phyloP scores from a whole-genome alignment of 2,329 filamentous ascomycete genomes.

The Teratosphaeria epicoccoides region DNA sequence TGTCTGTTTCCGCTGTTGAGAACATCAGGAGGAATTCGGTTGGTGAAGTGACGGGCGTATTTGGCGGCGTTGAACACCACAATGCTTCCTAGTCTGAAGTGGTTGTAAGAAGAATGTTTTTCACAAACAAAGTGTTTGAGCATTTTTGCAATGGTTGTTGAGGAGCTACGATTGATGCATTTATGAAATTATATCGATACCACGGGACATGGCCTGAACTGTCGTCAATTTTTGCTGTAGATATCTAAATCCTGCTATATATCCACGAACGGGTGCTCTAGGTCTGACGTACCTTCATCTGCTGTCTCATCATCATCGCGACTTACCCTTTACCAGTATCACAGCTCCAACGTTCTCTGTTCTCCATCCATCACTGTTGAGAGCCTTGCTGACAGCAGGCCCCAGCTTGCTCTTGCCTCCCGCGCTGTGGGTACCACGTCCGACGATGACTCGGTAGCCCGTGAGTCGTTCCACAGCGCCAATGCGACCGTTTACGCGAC shows the following conservation, averaged over 20 bases:
- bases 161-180: not conserved
- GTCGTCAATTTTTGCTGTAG: not conserved
- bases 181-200: not conserved
- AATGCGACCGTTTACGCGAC: conserved; percentile 39
- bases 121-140: no score
- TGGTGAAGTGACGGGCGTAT: conserved; percentile 18
- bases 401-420: conserved; percentile 67
- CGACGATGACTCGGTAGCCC: conserved; percentile 68
- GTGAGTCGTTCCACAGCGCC: conserved; percentile 36
- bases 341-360: conserved; percentile 61
- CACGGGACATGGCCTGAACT: not conserved
- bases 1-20: conserved; percentile 19
- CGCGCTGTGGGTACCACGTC: conserved; percentile 65
- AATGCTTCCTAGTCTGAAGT: not conserved
- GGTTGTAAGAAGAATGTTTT: no score
- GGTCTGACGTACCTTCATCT: not conserved
- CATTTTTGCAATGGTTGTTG: not conserved
- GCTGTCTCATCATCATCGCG: not conserved
- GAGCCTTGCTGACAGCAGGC: conserved; percentile 64
- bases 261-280: not conserved
- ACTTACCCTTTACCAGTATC: conserved; percentile 54
- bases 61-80: conserved; percentile 16
- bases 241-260: not conserved
- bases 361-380: conserved; percentile 74
- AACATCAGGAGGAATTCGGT: conserved; percentile 18